Evolutionary conservation across 805 yeast genomes (phyloP), one percentile per base, ranked within the genome.

Genomic region (Saturnispora besseyi): DNA sequence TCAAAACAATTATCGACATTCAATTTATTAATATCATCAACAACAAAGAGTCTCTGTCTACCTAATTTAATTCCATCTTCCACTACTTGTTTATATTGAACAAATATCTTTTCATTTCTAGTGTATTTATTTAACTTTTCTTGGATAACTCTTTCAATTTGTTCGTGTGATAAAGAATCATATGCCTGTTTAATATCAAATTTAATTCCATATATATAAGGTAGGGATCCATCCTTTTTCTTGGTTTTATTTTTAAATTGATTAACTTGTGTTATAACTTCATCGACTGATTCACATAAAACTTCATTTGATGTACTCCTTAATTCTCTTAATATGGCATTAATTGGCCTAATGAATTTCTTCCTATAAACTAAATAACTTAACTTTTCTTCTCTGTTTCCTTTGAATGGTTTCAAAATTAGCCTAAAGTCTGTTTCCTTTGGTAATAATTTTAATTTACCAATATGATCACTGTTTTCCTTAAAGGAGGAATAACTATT

Each of bases 161-260:
- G 71, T 0, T 58, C 55, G 43, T 75, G 76, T 13, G 85, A 81
- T 15, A 89, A 68, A 2, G 80, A 76, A 58, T 91, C 97, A 62
- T 79, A 90, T 50, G 96, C 88, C 3, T 81, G 74, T 49, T 73
- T 74, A 54, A 86, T 79, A 62, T 90, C 98, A 62, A 87, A 84
- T 56, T 85, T 87, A 26, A 84, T 68, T 13, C 76, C 76, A 58
- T 69, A 76, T 0, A 81, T 54, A 1, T 55, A 45, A 0, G 78
- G 78, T 4, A 73, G 13, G 13, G 9, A 18, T 8, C 40, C 22
- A 2, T 21, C 38, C 0, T 60, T 58, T 15, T 53, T 47, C 9
- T 53, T 49, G 0, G 72, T 54, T 0, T 31, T 29, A 2, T 47
- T 41, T 48, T 71, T 76, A 57, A 70, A 85, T 0, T 56, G 34